A percentile compares a stretch with the other conserved stretches of the same genome.
Evolutionary conservation across 2,329 filamentous ascomycete genomes (phyloP).

Genomic region (Helotiales sp.): DNA sequence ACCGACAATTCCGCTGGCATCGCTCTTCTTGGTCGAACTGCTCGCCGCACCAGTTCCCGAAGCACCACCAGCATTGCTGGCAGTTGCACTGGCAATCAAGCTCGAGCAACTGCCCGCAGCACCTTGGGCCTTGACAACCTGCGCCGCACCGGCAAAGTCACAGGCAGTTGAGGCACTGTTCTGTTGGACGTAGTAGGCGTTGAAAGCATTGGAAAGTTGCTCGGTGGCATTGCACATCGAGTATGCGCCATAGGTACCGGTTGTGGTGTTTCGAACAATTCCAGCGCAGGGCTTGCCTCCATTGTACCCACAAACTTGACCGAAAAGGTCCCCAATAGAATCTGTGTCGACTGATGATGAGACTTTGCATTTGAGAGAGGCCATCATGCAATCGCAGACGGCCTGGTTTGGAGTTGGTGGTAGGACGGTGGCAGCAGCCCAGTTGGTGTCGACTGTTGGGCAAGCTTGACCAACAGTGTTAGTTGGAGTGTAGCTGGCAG

Average conservation of each 20-base stretch:
- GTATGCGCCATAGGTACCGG: conserved; percentile 71
- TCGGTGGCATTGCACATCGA: conserved; percentile 71
- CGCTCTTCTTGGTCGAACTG: conserved; percentile 28
- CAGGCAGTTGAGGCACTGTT: conserved; percentile 55
- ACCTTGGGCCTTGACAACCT: conserved; percentile 43
- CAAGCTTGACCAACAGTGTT: conserved; percentile 29
- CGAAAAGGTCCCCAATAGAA: conserved; percentile 67
- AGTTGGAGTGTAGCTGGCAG: conserved; percentile 65
- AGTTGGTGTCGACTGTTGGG: conserved; percentile 26
- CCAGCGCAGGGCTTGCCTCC: conserved; percentile 35
- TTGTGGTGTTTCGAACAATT: conserved; percentile 52
- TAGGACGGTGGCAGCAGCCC: conserved; percentile 56
- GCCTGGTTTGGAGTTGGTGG: conserved; percentile 78
- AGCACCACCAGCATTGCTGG: conserved; percentile 9
- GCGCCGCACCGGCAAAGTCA: conserved; percentile 67
- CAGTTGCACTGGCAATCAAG: conserved; percentile 23
- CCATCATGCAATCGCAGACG: conserved; percentile 84
- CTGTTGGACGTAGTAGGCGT: conserved; percentile 51
- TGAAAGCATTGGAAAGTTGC: conserved; percentile 73
- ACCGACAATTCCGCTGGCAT: conserved; percentile 19
- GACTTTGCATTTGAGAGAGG: conserved; percentile 68
- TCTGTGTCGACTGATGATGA: conserved; percentile 53
- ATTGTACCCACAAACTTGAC: conserved; percentile 45
- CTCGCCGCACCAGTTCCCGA: conserved; percentile 12
- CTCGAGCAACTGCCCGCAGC: conserved; percentile 25